Conservation (phyloP, 2,329 filamentous ascomycete genomes). For the Phialophora verrucosa region DNA sequence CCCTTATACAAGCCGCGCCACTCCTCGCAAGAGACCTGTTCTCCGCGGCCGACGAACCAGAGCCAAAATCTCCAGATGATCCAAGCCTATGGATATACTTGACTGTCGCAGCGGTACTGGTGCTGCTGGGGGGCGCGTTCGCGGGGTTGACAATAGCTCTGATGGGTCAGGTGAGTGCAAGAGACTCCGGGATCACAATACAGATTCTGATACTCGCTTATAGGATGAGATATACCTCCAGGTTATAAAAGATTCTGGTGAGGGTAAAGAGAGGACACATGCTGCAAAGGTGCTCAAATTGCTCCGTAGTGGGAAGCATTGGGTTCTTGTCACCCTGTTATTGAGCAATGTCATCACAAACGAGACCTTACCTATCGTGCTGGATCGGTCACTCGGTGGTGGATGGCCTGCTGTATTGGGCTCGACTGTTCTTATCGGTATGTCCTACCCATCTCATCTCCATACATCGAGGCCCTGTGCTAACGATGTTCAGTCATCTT, state of each 20-base stretch:
- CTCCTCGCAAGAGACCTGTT: slow-evolving; percentile 33
- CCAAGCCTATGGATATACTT: slow-evolving; percentile 80
- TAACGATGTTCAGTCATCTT: slow-evolving; percentile 76
- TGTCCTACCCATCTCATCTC: slow-evolving; percentile 40
- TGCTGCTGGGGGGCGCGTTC: slow-evolving; percentile 88
- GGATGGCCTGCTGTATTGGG: slow-evolving; percentile 93
- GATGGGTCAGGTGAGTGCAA: slow-evolving; percentile 63
- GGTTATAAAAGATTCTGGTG: slow-evolving; percentile 84
- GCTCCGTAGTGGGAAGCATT: slow-evolving; percentile 89
- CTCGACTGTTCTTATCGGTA: slow-evolving; percentile 92
- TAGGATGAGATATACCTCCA: slow-evolving; percentile 96
- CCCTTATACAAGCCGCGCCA: slow-evolving; percentile 49
- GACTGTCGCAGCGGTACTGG: slow-evolving; percentile 76
- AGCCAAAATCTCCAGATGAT: slow-evolving; percentile 62
- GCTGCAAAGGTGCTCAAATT: slow-evolving; percentile 80
- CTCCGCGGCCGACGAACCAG: slow-evolving; percentile 43
- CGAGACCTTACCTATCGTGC: slow-evolving; percentile 91
- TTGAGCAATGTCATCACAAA: slow-evolving; percentile 98
- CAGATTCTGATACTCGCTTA: slow-evolving; percentile 39
- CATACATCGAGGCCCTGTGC: slow-evolving; percentile 14
- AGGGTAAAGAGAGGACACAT: slow-evolving; percentile 84
- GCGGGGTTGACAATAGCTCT: slow-evolving; percentile 78
- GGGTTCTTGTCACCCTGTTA: slow-evolving; percentile 93
- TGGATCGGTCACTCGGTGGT: slow-evolving; percentile 91
- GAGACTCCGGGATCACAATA: background rate